These are phyloP conservation scores for Heritiera littoralis DNA, from an alignment of 345 rosid species.

Conservation along the genomic window DNA sequence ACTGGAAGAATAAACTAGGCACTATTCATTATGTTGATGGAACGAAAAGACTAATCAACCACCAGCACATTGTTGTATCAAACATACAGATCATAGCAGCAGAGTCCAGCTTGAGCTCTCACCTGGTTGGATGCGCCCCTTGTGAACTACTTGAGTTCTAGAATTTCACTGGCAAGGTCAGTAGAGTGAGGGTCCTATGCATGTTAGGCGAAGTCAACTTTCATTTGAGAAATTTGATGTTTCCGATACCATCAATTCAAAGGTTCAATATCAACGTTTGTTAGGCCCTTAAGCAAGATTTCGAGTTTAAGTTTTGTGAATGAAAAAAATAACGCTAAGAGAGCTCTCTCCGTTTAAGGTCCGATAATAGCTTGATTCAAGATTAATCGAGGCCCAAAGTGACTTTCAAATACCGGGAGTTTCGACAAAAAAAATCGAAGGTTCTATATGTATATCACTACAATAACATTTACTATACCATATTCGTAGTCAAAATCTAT, in stretches of 20 bases:
- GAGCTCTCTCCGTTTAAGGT: too few species aligned
- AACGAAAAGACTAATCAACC: conserved; percentile 13
- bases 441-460: too few species aligned
- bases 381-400: too few species aligned
- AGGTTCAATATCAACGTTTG: neutral
- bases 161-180: neutral
- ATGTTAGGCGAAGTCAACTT: neutral
- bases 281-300: too few species aligned
- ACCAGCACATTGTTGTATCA: neutral
- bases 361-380: too few species aligned
- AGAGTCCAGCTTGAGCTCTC: conserved; percentile 1
- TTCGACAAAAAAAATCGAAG: too few species aligned
- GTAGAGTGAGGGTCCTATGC: neutral
- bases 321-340: too few species aligned
- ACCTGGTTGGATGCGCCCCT: neutral
- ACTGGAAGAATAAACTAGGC: neutral
- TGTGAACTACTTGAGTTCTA: neutral
- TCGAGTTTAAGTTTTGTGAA: too few species aligned
- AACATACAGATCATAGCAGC: neutral
- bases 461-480: too few species aligned
- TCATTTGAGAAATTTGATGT: too few species aligned
- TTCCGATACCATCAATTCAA: neutral
- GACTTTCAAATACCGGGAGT: too few species aligned
- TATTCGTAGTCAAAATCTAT: too few species aligned
- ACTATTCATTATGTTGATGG: neutral